Conservation (phyloP, 2,329 filamentous ascomycete species). For the Juglanconis oblonga region DNA sequence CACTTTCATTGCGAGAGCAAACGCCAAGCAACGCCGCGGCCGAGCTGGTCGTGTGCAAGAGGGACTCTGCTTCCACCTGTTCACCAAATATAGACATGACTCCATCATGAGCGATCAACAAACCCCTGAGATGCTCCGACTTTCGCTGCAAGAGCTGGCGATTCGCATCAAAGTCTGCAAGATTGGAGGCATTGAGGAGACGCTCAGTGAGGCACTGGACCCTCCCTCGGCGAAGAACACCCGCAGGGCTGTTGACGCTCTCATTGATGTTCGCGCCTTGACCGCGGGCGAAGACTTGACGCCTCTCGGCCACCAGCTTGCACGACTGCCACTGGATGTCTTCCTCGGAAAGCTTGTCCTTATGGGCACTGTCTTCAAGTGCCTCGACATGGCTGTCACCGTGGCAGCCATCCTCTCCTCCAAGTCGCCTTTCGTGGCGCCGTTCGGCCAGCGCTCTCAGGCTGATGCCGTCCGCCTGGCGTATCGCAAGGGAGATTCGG, state of each 20-base stretch:
- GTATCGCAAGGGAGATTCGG: constrained; percentile 85
- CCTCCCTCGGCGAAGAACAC: constrained; percentile 91
- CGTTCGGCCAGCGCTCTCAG: constrained; percentile 78
- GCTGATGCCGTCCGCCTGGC: constrained; percentile 74
- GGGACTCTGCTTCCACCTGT: constrained; percentile 92
- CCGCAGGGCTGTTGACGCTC: constrained; percentile 83
- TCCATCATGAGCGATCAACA: constrained; percentile 84
- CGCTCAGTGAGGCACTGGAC: constrained; percentile 82
- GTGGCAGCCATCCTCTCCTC: constrained; percentile 91
- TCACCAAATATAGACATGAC: constrained; percentile 87
- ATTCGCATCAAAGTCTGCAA: constrained; percentile 98
- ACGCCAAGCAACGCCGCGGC: constrained; percentile 91
- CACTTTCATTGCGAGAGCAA: constrained; percentile 91
- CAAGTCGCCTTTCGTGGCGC: constrained; percentile 88
- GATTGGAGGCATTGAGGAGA: constrained; percentile 88
- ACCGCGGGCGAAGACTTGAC: constrained; percentile 81
- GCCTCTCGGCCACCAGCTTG: constrained; percentile 79
- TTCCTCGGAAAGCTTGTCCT: constrained; percentile 93
- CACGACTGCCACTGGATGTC: constrained; percentile 86
- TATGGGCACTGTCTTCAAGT: constrained; percentile 81
- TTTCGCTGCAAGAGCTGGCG: constrained; percentile 91
- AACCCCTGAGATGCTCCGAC: constrained; percentile 90
- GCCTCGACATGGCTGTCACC: constrained; percentile 86
- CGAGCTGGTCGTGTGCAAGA: constrained; percentile 94
- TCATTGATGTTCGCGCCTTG: constrained; percentile 88